These are phyloP conservation scores for Gardenia jasminoides DNA, from an alignment of 257 asterid genomes.

Conservation along the genomic window DNA sequence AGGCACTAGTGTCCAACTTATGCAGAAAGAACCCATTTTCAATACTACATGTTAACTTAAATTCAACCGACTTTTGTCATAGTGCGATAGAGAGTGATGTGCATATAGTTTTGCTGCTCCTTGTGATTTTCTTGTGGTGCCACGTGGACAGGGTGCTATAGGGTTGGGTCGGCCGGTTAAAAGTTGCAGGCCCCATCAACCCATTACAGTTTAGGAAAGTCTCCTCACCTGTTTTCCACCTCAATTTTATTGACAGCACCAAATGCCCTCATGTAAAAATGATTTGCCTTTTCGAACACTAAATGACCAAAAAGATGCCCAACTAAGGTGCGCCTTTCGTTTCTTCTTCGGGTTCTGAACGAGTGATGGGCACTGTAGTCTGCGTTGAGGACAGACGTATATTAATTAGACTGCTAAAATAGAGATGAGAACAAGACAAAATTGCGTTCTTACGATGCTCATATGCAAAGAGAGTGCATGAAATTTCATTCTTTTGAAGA, in stretches of 20 bases:
- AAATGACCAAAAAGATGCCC: not conserved
- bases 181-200: slow-evolving; percentile 7
- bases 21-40: not conserved
- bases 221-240: not conserved
- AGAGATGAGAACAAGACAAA: not conserved
- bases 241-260: not conserved
- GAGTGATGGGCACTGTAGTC: not conserved
- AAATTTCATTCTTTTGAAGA: not conserved
- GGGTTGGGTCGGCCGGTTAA: slow-evolving; percentile 14
- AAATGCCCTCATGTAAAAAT: not conserved
- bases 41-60: not conserved
- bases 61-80: not conserved
- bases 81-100: slow-evolving; percentile 10
- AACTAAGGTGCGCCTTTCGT: not conserved
- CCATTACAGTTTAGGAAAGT: not conserved
- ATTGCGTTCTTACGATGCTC: not conserved
- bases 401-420: not conserved
- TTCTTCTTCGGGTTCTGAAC: not conserved
- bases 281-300: not conserved
- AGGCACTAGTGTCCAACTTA: too few relatives aligned
- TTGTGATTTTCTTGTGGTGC: not conserved
- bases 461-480: not conserved
- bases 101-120: not conserved
- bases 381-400: not conserved
- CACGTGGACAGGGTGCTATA: slow-evolving; percentile 8